Conservation (phyloP, 306 rosid species). For the Gastrolobium villosum region DNA sequence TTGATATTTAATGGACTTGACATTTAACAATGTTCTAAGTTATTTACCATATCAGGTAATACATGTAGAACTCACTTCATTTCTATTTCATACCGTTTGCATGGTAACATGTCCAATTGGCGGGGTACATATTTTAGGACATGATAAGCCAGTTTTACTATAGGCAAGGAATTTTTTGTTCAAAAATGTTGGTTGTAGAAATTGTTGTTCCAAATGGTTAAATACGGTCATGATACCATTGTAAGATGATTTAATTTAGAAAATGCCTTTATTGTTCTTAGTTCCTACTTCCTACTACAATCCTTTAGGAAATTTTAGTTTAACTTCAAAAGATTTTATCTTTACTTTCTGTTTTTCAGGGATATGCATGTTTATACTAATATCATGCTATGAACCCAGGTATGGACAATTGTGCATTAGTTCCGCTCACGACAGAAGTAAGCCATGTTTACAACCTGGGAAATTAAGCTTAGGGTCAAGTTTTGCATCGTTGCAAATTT, state of each 20-base stretch:
- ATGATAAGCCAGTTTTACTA: slow-evolving; percentile 9
- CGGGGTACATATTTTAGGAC: slow-evolving; percentile 18
- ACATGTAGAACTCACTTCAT: slow-evolving; percentile 22
- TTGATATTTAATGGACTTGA: slow-evolving; percentile 9
- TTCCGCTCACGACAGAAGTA: slow-evolving; percentile 42
- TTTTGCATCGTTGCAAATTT: slow-evolving; percentile 54
- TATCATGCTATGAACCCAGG: slow-evolving; percentile 42
- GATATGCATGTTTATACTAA: slow-evolving; percentile 31
- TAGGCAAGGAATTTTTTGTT: not conserved
- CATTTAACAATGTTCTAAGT: not conserved
- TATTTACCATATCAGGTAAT: slow-evolving; percentile 4
- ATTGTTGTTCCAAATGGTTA: slow-evolving; percentile 9
- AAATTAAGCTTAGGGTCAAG: slow-evolving; percentile 44
- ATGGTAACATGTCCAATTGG: not conserved
- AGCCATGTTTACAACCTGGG: slow-evolving; percentile 52
- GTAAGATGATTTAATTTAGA: slow-evolving; percentile 16
- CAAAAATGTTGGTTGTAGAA: slow-evolving; percentile 5
- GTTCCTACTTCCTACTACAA: slow-evolving; percentile 10
- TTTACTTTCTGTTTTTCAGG: slow-evolving; percentile 36
- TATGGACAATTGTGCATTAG: slow-evolving; percentile 58
- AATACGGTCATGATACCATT: slow-evolving; percentile 16
- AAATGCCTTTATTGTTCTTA: not conserved
- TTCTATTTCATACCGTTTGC: not conserved
- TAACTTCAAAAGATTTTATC: slow-evolving; percentile 29
- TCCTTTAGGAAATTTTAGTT: slow-evolving; percentile 13